Evolutionary conservation across 83 land plant species (phyloP), one percentile per base, ranked within the genome.

Genomic region (Larix sibirica): DNA sequence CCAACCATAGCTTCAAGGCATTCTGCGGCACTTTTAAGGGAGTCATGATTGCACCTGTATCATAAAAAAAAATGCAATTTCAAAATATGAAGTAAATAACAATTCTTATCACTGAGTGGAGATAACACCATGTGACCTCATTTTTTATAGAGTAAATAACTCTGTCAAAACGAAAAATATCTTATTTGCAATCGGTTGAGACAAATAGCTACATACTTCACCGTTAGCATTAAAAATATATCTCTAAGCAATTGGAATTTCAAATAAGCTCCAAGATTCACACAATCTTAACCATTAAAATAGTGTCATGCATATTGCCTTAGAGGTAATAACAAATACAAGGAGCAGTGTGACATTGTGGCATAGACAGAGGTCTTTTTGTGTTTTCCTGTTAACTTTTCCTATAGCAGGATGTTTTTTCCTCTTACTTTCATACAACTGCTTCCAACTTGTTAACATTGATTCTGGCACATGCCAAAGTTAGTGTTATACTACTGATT

Each of bases 21-120:
- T 13, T 80, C 89, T 12, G 81, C 83, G 68, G 92, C 99, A 66
- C 85, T 81, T 81, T 88, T 83, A 60, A 85, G 63, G 40, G 85
- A 87, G 73, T 94, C 96, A 85, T 98, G 99, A 56, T 95, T 90
- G 82, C 99, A 98, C 80, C 99, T 97, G 80, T 40, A 50, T 12
- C 70, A 36, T 67, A 66, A 17, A 75, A 38, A 38, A 33, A 47
- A 8, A 47, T 14, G 61, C 64, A 82, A 64, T 65, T 16, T 74
- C 20, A n/a, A 33, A 24, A 6, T 18, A 64, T 31, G 50, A 65
- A 54, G 61, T 28, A n/a, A 71, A 8, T n/a, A 47, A 71, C 9
- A 71, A 71, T 20, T 8, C 73, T 38, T 71, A 5, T 42, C 24
- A 71, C 44, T 42, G 10, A 71, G 38, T n/a, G 2, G 76, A 14